Conservation (phyloP, 208 protist genomes). For the Wallacemonas sp. region DNA sequence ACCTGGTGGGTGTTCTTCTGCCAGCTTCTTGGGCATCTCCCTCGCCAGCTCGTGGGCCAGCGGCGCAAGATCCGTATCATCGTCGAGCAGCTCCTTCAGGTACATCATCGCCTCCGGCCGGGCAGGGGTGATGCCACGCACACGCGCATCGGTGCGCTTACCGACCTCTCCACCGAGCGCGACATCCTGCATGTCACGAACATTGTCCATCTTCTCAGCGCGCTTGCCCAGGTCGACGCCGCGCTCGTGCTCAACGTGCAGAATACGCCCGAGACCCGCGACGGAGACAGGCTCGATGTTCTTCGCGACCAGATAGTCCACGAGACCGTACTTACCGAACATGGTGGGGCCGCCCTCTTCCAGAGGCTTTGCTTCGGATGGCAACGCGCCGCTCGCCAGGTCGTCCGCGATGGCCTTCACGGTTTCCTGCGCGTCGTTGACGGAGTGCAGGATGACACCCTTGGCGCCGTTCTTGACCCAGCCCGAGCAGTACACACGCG, state of each 20-base stretch:
- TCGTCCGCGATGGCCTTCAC: constrained; percentile 60
- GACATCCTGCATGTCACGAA: constrained; percentile 83
- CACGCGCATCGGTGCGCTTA: constrained; percentile 56
- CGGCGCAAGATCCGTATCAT: constrained; percentile 78
- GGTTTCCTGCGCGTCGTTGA: constrained; percentile 81
- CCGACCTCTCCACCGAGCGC: constrained; percentile 79
- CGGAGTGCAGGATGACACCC: constrained; percentile 86
- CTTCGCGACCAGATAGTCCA: constrained; percentile 82
- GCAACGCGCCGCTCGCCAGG: constrained; percentile 42
- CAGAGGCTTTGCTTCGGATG: constrained; percentile 17
- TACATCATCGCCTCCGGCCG: constrained; percentile 73
- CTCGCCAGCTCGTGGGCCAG: constrained; percentile 63
- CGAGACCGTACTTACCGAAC: constrained; percentile 82
- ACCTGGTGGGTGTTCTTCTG: constrained; percentile 60
- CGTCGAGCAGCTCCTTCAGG: constrained; percentile 84
- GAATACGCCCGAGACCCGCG: constrained; percentile 76
- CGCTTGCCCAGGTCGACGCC: constrained; percentile 84
- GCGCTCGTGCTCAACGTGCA: constrained; percentile 76
- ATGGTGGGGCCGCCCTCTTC: constrained; percentile 33
- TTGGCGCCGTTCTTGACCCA: constrained; percentile 92
- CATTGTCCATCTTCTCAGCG: constrained; percentile 72
- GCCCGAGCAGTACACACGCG: constrained; percentile 87
- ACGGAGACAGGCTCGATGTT: constrained; percentile 78
- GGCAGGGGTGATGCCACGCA: constrained; percentile 69
- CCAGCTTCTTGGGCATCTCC: constrained; percentile 63